Percentiles rank a stretch among this genome's conserved stretches.
Evolutionary conservation across 108 stramenopile genomes (phyloP).

Genomic region (Nitzschia sp.): DNA sequence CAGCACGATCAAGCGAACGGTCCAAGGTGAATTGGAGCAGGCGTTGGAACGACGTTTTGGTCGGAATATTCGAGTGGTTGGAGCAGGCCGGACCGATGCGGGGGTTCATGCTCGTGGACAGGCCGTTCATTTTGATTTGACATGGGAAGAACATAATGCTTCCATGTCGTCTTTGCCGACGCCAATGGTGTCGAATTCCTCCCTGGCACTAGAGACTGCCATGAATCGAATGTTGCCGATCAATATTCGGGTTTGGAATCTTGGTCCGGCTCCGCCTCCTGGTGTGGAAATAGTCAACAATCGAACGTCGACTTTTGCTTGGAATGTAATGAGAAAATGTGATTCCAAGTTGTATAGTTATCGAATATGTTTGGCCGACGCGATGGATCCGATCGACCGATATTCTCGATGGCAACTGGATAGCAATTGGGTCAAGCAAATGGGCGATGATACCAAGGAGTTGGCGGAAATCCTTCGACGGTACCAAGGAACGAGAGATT

Average conservation of each 20-base stretch:
- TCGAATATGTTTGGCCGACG: slow-evolving; percentile 50
- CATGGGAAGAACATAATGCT: slow-evolving; percentile 15
- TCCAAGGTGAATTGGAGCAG: slow-evolving; percentile 71
- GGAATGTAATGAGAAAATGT: slow-evolving; percentile 69
- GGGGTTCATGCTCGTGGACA: slow-evolving; percentile 86
- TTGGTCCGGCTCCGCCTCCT: slow-evolving; percentile 25
- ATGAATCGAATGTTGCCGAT: slow-evolving; percentile 69
- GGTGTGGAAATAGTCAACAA: slow-evolving; percentile 14
- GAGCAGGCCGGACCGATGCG: slow-evolving; percentile 80
- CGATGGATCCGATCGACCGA: slow-evolving; percentile 67
- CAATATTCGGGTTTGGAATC: slow-evolving; percentile 63
- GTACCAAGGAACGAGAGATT: slow-evolving; percentile 79
- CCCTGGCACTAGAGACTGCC: slow-evolving; percentile 45
- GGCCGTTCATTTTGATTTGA: slow-evolving; percentile 85
- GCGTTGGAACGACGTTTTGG: slow-evolving; percentile 56
- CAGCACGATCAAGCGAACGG: slow-evolving; percentile 21
- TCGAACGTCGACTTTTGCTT: slow-evolving; percentile 20
- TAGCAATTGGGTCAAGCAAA: slow-evolving; percentile 13
- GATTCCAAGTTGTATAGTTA: slow-evolving; percentile 77
- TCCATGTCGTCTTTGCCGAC: neutral
- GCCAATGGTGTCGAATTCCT: too few species aligned
- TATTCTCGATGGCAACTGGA: slow-evolving; percentile 64
- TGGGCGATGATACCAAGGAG: slow-evolving; percentile 28
- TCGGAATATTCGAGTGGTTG: slow-evolving; percentile 64
- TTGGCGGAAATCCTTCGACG: slow-evolving; percentile 46